Conservation (phyloP, 495 filamentous ascomycete species). For the Cercophora sp. region DNA sequence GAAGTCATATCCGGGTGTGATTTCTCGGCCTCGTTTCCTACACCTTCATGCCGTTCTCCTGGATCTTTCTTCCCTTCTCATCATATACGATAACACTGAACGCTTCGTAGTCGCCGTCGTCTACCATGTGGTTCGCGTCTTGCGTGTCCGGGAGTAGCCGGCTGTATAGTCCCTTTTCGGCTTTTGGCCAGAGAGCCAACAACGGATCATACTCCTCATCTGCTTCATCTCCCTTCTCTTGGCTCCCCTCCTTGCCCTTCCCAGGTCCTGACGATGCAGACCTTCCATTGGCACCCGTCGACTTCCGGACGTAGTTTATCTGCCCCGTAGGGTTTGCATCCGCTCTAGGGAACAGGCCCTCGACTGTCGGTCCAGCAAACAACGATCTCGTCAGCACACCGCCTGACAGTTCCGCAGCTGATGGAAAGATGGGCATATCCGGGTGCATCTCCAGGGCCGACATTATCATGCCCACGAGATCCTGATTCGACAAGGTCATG, state of each 20-base stretch:
- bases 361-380: slow-evolving; percentile 32
- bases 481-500: slow-evolving; percentile 31
- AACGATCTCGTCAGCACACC: slow-evolving; percentile 22
- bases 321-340: slow-evolving; percentile 35
- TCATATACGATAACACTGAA: slow-evolving; percentile 51
- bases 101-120: slow-evolving; percentile 47
- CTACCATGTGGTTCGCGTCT: slow-evolving; percentile 42
- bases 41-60: slow-evolving; percentile 34
- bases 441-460: slow-evolving; percentile 30
- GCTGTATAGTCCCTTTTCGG: slow-evolving; percentile 54
- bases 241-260: slow-evolving; percentile 10
- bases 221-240: slow-evolving; percentile 19
- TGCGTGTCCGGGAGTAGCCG: slow-evolving; percentile 41
- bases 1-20: too few species aligned
- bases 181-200: slow-evolving; percentile 61
- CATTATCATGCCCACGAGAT: slow-evolving; percentile 31
- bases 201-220: slow-evolving; percentile 37
- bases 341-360: slow-evolving; percentile 35
- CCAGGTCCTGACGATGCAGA: slow-evolving; percentile 1
- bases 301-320: slow-evolving; percentile 39
- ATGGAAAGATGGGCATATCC: slow-evolving; percentile 43
- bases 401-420: not conserved
- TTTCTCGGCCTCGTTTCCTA: slow-evolving; percentile 1
- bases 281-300: slow-evolving; percentile 16
- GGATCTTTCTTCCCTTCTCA: slow-evolving; percentile 32